A percentile compares a stretch with the other conserved stretches of the same genome.
Conservation (phyloP, 225 moss, liverwort and hornwort species). For the Lunularia cruciata region DNA sequence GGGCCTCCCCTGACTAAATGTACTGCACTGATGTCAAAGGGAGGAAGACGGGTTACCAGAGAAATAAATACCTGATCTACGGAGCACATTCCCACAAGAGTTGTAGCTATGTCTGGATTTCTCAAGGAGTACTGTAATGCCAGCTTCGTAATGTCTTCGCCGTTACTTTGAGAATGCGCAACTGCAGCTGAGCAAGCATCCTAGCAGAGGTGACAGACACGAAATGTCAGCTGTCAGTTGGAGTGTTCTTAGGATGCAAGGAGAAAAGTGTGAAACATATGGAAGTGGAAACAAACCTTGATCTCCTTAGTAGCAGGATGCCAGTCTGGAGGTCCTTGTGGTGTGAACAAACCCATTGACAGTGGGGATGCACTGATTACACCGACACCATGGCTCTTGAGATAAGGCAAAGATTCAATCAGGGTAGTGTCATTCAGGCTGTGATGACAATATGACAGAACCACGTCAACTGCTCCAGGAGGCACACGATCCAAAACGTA, state of each 20-base stretch:
- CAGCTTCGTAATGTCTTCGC: conserved; percentile 75
- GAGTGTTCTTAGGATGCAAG: too few species aligned
- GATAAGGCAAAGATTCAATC: conserved; percentile 66
- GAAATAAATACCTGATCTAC: conserved; percentile 58
- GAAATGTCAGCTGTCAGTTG: too few species aligned
- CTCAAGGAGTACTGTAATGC: conserved; percentile 76
- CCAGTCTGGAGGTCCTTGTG: conserved; percentile 81
- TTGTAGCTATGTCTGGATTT: conserved; percentile 60
- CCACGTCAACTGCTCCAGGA: conserved; percentile 64
- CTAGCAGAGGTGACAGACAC: conserved; percentile 33
- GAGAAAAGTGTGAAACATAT: neutral
- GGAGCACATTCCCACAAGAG: conserved; percentile 85
- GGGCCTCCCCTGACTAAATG: too few species aligned
- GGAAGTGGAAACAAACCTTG: conserved; percentile 44
- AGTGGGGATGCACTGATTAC: conserved; percentile 96
- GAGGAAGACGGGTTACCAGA: too few species aligned
- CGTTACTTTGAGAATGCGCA: conserved; percentile 68
- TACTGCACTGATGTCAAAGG: too few species aligned
- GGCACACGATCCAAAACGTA: conserved; percentile 80
- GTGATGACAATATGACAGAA: conserved; percentile 85
- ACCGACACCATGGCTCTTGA: conserved; percentile 85
- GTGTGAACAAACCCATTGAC: conserved; percentile 85
- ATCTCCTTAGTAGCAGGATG: conserved; percentile 84
- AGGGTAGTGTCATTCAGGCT: conserved; percentile 78
- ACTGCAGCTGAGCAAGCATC: conserved; percentile 63